Conservation (phyloP, 371 early-diverging fungal genomes). For the Mortierella sp. region DNA sequence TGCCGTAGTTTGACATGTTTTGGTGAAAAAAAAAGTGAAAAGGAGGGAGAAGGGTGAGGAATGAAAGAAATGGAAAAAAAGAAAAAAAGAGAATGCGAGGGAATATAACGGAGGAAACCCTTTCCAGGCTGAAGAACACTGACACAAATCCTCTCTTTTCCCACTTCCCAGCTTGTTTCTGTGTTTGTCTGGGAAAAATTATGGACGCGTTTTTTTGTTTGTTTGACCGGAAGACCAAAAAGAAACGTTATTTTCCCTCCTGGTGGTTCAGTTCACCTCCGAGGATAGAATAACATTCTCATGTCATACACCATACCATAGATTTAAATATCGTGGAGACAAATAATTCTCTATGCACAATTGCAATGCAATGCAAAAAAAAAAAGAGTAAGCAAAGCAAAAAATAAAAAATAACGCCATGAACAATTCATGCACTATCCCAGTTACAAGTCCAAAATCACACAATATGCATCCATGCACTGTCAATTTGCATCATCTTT, state of each 20-base stretch:
- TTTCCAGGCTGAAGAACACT: not conserved
- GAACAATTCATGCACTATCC: too few relatives aligned
- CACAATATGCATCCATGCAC: too few relatives aligned
- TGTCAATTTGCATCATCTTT: too few relatives aligned
- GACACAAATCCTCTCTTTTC: too few relatives aligned
- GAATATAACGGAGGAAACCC: not conserved
- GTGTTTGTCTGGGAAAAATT: not conserved
- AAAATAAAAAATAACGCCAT: too few relatives aligned
- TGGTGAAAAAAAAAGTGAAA: constrained; percentile 5
- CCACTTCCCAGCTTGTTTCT: too few relatives aligned
- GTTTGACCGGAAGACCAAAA: constrained; percentile 19
- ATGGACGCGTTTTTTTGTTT: not conserved
- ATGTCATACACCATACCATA: too few relatives aligned
- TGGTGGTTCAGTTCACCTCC: not conserved
- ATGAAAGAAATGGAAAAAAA: constrained; percentile 6
- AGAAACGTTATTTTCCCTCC: not conserved
- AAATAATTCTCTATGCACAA: too few relatives aligned
- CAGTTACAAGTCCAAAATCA: too few relatives aligned
- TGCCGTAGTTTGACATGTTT: constrained; percentile 54
- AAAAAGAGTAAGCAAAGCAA: too few relatives aligned
- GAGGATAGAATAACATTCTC: not conserved
- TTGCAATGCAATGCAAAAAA: too few relatives aligned
- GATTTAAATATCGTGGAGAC: too few relatives aligned
- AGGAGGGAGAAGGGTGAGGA: constrained; percentile 1
- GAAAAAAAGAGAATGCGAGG: constrained; percentile 8